Evolutionary conservation across 2,329 filamentous ascomycete species (phyloP).

Genomic region (Dothideomycetidae sp.): DNA sequence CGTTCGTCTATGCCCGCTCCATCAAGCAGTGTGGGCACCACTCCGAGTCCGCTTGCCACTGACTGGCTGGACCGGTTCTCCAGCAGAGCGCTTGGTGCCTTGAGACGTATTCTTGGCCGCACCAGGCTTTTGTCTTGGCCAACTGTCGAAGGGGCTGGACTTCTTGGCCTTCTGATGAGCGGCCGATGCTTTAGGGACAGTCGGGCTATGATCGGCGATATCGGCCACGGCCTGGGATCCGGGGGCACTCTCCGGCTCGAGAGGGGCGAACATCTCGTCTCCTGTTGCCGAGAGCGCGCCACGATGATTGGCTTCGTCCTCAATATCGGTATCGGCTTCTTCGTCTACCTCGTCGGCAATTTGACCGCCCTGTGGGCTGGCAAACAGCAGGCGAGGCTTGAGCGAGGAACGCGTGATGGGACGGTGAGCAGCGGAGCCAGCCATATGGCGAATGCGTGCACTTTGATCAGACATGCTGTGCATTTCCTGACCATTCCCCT

Average conservation of each 20-base stretch:
- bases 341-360: constrained; percentile 44
- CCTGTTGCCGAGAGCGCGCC: constrained; percentile 17
- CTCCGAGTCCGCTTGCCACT: constrained; percentile 6
- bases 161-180: constrained; percentile 17
- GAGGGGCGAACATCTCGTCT: constrained; percentile 29
- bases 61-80: not conserved
- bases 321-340: constrained; percentile 41
- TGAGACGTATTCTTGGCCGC: constrained; percentile 1
- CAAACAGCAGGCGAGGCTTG: constrained; percentile 60
- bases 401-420: constrained; percentile 53
- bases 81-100: constrained; percentile 3
- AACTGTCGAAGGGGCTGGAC: constrained; percentile 51
- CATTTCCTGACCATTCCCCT: constrained; percentile 18
- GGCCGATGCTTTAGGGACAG: constrained; percentile 11
- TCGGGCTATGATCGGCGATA: constrained; percentile 8
- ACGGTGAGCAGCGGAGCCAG: constrained; percentile 27
- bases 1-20: too few species aligned
- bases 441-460: constrained; percentile 23
- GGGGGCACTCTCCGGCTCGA: constrained; percentile 45
- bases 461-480: constrained; percentile 23
- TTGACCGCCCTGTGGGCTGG: constrained; percentile 32
- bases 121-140: constrained; percentile 49
- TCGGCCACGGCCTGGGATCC: constrained; percentile 37
- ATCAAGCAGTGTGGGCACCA: not conserved
- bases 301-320: constrained; percentile 12